These are phyloP conservation scores for Ogataea corticis DNA, from an alignment of 805 yeast genomes.

Conservation along the genomic window DNA sequence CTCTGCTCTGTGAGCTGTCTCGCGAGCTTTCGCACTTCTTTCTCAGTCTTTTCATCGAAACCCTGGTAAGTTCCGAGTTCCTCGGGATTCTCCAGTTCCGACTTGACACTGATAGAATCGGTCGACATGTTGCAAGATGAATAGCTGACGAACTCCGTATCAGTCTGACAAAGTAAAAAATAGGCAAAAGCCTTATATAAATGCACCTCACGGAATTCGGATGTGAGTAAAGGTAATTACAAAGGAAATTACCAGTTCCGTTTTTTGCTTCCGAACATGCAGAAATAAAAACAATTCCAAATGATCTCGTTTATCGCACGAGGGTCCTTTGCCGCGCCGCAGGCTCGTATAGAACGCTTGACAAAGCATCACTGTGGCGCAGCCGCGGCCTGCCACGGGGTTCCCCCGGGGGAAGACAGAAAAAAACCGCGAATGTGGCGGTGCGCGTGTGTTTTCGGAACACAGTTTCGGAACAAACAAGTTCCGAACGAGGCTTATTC, in stretches of 20 bases:
- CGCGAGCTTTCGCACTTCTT: constrained; percentile 36
- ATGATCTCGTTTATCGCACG: not conserved
- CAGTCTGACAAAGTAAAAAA: too few species aligned
- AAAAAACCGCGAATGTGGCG: not conserved
- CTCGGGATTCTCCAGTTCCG: constrained; percentile 12
- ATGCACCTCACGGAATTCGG: not conserved
- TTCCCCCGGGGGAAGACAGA: not conserved
- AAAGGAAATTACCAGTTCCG: not conserved
- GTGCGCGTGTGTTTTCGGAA: not conserved
- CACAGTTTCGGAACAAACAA: not conserved
- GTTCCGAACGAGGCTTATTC: too few species aligned
- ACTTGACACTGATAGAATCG: constrained; percentile 24
- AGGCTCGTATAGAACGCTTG: not conserved
- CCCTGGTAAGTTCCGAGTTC: constrained; percentile 12
- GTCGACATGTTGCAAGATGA: constrained; percentile 8
- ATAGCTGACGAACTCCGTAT: too few species aligned
- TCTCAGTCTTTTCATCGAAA: constrained; percentile 10
- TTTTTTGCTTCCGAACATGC: not conserved
- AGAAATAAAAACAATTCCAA: not conserved
- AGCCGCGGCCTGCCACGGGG: not conserved
- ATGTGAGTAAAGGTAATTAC: not conserved
- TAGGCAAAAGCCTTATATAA: too few species aligned
- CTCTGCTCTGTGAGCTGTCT: constrained; percentile 35
- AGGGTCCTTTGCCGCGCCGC: not conserved
- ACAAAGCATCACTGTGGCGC: not conserved